Conservation (phyloP, 2,329 filamentous ascomycete genomes). For the Ceratocystis colombiana region DNA sequence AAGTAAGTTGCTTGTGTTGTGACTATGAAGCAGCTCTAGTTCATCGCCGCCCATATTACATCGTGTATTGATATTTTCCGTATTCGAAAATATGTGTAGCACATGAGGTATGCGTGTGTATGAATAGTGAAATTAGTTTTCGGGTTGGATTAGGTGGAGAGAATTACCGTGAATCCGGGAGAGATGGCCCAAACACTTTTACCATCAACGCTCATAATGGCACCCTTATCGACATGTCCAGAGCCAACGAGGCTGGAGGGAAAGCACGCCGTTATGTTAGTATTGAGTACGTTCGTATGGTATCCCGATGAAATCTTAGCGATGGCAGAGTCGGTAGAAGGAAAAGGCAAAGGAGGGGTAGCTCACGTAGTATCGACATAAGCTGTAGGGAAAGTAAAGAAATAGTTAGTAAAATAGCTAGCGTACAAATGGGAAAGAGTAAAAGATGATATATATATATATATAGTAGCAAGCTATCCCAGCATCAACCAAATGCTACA, state of each 20-base stretch:
- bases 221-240: constrained; percentile 71
- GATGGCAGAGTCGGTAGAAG: background rate
- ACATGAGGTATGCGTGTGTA: background rate
- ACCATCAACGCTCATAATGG: constrained; percentile 71
- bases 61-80: no score
- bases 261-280: constrained; percentile 13
- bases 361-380: constrained; percentile 45
- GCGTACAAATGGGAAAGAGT: background rate
- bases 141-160: constrained; percentile 3
- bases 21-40: background rate
- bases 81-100: no score
- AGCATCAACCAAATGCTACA: background rate
- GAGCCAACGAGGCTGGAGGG: constrained; percentile 62
- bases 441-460: background rate
- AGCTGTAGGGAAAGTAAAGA: constrained; percentile 32
- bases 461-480: background rate
- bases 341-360: constrained; percentile 18
- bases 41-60: background rate
- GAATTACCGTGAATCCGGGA: constrained; percentile 59
- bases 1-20: background rate
- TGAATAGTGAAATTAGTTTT: background rate
- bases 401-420: constrained; percentile 28
- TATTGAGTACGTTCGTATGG: constrained; percentile 16
- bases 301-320: background rate
- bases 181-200: constrained; percentile 70